Evolutionary conservation across 2,329 filamentous ascomycete genomes (phyloP).

Genomic region (Diaporthe amygdali): DNA sequence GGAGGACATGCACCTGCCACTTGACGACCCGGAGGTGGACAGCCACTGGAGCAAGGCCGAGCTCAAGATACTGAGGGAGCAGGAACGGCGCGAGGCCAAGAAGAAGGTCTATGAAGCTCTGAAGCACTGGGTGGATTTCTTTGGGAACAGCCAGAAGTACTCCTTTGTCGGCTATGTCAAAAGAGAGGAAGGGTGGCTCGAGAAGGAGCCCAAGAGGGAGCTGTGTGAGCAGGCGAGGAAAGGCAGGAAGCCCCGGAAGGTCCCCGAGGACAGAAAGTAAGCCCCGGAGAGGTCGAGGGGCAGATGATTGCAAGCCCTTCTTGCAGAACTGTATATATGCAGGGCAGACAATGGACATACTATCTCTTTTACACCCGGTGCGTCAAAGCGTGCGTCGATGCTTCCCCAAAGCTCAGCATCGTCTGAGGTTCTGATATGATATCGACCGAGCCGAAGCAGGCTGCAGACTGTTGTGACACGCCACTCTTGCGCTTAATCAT

Average conservation of each 20-base stretch:
- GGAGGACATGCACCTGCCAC: conserved; percentile 80
- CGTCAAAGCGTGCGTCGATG: background rate
- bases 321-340: background rate
- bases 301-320: background rate
- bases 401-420: background rate
- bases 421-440: background rate
- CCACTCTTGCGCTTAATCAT: too few species aligned
- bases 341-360: background rate
- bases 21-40: conserved; percentile 69
- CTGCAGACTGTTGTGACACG: background rate
- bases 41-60: conserved; percentile 58
- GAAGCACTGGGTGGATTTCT: conserved; percentile 84
- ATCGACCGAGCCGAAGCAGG: too few species aligned
- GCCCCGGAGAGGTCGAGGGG: background rate
- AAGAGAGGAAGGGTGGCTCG: conserved; percentile 64
- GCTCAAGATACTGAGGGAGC: conserved; percentile 57
- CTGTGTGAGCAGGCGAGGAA: conserved; percentile 76
- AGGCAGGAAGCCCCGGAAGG: conserved; percentile 56
- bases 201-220: conserved; percentile 63
- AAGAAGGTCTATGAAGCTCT: conserved; percentile 71
- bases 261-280: conserved; percentile 46
- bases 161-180: conserved; percentile 77
- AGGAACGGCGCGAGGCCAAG: conserved; percentile 70
- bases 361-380: background rate
- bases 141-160: conserved; percentile 81